These are phyloP conservation scores for Pyrenula aspistea DNA, from an alignment of 495 filamentous ascomycete species.

Conservation along the genomic window DNA sequence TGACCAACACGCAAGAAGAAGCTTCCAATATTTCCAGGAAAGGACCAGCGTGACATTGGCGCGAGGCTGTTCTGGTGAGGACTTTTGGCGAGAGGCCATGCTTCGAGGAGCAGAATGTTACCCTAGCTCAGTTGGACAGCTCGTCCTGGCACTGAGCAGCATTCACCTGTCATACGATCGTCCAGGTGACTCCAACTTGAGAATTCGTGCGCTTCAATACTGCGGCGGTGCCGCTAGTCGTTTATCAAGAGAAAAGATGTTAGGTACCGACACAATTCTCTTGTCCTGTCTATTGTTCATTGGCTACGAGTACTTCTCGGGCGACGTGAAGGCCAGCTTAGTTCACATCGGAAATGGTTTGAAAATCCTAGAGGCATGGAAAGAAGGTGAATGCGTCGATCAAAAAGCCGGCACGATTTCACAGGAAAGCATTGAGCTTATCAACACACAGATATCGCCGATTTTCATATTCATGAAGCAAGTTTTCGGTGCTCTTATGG, in stretches of 20 bases:
- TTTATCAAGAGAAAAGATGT: background rate
- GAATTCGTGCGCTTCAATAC: background rate
- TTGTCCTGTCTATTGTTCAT: background rate
- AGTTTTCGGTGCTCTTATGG: background rate
- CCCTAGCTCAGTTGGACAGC: background rate
- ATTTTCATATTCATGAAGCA: background rate
- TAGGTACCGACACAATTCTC: background rate
- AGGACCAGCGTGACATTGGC: background rate
- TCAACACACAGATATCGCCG: background rate
- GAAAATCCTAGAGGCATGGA: background rate
- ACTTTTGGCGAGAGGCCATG: background rate
- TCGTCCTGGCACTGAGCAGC: background rate
- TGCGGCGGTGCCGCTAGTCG: background rate
- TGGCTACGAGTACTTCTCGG: background rate
- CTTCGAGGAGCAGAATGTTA: background rate
- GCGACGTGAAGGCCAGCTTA: background rate
- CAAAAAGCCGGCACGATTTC: background rate
- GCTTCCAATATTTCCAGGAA: background rate
- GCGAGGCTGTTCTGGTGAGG: background rate
- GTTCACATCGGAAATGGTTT: background rate
- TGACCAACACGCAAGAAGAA: background rate
- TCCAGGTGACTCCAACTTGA: background rate
- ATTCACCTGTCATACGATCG: background rate
- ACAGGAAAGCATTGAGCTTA: background rate
- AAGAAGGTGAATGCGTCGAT: background rate